A percentile compares a stretch with the other conserved stretches of the same genome.
Conservation (phyloP, 352 stramenopile species). For the Pythium oligandrum region DNA sequence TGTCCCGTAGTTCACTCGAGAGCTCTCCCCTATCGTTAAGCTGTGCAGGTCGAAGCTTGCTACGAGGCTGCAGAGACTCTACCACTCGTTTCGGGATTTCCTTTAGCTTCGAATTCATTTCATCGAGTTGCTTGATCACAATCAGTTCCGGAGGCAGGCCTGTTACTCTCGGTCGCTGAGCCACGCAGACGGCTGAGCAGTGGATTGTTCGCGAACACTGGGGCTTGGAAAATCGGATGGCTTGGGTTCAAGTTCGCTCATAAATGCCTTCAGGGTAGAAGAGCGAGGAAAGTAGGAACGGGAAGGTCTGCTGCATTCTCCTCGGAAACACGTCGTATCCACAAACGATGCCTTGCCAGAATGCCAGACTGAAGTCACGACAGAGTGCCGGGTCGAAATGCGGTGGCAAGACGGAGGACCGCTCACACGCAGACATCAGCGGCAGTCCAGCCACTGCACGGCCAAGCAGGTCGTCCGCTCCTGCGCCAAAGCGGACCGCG, state of each 20-base stretch:
- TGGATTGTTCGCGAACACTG: slow-evolving; percentile 5
- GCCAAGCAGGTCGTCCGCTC: slow-evolving; percentile 11
- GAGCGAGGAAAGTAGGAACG: slow-evolving; percentile 5
- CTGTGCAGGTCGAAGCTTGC: too few species aligned
- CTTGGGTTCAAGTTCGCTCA: not conserved
- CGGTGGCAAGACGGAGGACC: slow-evolving; percentile 5
- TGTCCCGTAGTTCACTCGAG: too few species aligned
- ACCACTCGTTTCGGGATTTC: not conserved
- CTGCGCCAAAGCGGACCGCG: slow-evolving; percentile 6
- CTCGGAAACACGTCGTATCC: slow-evolving; percentile 1
- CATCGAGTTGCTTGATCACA: too few species aligned
- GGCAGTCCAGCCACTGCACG: slow-evolving; percentile 8
- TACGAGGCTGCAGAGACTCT: not conserved
- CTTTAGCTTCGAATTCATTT: not conserved
- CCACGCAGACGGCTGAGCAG: slow-evolving; percentile 1
- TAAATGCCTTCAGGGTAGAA: slow-evolving; percentile 5
- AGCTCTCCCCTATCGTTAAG: too few species aligned
- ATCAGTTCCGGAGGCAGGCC: too few species aligned
- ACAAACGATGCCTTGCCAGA: slow-evolving; percentile 1
- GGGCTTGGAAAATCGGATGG: slow-evolving; percentile 7
- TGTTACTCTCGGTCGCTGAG: not conserved
- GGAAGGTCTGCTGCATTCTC: not conserved
- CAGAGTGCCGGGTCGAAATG: slow-evolving; percentile 5
- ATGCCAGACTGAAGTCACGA: not conserved
- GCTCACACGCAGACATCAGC: slow-evolving; percentile 2